These are phyloP conservation scores for Calocybe indica DNA, from an alignment of 768 basidiomycete genomes.

Conservation along the genomic window DNA sequence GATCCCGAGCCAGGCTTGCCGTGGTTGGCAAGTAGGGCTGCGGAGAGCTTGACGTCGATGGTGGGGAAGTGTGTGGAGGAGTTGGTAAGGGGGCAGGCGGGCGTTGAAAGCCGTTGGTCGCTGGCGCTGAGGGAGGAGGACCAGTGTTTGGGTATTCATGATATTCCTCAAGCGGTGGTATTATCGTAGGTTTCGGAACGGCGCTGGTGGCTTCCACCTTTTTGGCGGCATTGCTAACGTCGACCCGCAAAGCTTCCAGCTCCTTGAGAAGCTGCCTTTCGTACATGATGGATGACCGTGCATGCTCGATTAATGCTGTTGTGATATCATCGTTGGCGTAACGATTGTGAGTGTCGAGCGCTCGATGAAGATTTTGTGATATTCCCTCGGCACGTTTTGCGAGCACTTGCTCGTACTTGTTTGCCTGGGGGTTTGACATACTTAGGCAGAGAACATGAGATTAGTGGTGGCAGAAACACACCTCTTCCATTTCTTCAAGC, in stretches of 20 bases:
- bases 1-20: too few species aligned
- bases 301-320: conserved; percentile 86
- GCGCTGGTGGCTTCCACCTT: conserved; percentile 47
- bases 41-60: conserved; percentile 16
- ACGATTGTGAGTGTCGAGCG: conserved; percentile 78
- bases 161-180: conserved; percentile 63
- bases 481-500: conserved; percentile 90
- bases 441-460: neutral
- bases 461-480: conserved; percentile 16
- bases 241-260: conserved; percentile 75
- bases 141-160: conserved; percentile 24
- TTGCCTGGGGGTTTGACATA: conserved; percentile 51
- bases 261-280: conserved; percentile 86
- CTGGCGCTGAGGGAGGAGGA: conserved; percentile 23
- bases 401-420: conserved; percentile 82
- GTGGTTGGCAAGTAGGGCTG: conserved; percentile 16
- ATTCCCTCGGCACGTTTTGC: conserved; percentile 87
- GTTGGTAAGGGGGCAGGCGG: conserved; percentile 17
- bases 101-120: conserved; percentile 27
- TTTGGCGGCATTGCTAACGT: conserved; percentile 64
- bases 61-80: conserved; percentile 29
- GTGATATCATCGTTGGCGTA: conserved; percentile 90
- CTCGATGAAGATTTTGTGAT: conserved; percentile 86
- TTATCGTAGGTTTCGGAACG: conserved; percentile 52
- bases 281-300: conserved; percentile 86